Evolutionary conservation across 345 rosid species (phyloP), one percentile per base, ranked within the genome.

Genomic region (Populus alba): DNA sequence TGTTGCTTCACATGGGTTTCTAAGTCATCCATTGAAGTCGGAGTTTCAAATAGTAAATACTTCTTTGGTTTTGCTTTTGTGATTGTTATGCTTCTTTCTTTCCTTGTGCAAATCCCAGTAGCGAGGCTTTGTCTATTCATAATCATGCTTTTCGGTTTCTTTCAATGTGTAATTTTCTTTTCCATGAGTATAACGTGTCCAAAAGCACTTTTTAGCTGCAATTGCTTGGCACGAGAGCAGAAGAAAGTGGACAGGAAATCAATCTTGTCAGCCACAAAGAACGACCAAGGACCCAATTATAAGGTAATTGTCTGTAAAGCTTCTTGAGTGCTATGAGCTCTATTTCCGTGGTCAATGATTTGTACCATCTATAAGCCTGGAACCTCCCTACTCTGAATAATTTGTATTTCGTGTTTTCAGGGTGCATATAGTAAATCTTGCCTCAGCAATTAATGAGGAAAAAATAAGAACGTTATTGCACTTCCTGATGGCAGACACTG

Each of bases 241-340:
- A 80, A 88, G 81, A 79, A 91, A 80, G 86, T 94, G 97, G 98
- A 84, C 85, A 17, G 92, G 98, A 81, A 92, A 90, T 76, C 85
- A 77, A 75, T 84, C 93, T 76, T 82, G 75, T 79, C 85, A 76
- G 68, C 75, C 85, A 47, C 49, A 81, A 77, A 81, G 78, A 81
- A 67, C 78, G 69, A 41, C 78, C 3, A 92, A 88, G 84, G 98
- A 94, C 74, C 93, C 87, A 70, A 86, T 92, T 71, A 91, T 94
- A 86, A 90, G 98, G 98, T 92, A 82, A 59, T 23, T 25, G 11
- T 59, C 4, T 57, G 27, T n/a, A 23, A 59, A 59, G 66, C 39
- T 85, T 68, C 45, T 78, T 73, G 55, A 29, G 35, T 35, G 10
- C 16, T 13, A 13, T 37, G 74, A 37, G 33, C n/a, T 61, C 57